Conservation (phyloP, 169 alveolate species). For the Eimeria necatrix region DNA sequence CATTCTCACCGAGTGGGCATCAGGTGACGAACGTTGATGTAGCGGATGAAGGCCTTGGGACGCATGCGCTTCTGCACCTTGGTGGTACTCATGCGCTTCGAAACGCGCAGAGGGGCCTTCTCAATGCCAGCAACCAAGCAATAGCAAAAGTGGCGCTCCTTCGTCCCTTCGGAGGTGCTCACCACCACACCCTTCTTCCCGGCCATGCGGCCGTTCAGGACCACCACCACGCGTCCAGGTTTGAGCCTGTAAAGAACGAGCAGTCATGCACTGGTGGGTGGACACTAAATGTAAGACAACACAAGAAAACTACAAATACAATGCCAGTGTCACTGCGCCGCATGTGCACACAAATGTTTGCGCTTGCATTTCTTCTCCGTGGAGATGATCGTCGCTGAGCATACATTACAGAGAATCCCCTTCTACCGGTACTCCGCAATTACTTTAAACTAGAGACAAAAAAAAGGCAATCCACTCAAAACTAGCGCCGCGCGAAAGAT, state of each 20-base stretch:
- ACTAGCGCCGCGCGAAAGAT: too few relatives aligned
- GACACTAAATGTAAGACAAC: too few relatives aligned
- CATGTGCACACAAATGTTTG: too few relatives aligned
- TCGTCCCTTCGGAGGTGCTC: conserved; percentile 96
- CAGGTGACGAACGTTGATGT: conserved; percentile 98
- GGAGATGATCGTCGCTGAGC: too few relatives aligned
- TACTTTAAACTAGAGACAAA: too few relatives aligned
- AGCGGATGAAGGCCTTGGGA: conserved; percentile 97
- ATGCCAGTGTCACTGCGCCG: too few relatives aligned
- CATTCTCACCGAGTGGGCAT: conserved; percentile 98
- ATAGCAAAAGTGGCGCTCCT: conserved; percentile 97
- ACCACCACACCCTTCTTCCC: conserved; percentile 99
- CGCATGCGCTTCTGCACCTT: conserved; percentile 95
- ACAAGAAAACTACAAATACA: too few relatives aligned
- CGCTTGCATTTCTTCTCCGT: too few relatives aligned
- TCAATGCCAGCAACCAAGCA: conserved; percentile 98
- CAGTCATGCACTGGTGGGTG: too few relatives aligned
- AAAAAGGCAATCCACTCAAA: too few relatives aligned
- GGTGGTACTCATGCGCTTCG: conserved; percentile 95
- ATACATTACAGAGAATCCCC: too few relatives aligned
- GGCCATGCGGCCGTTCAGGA: conserved; percentile 98
- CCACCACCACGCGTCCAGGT: conserved; percentile 98
- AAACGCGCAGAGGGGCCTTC: conserved; percentile 97
- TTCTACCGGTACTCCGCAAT: too few relatives aligned
- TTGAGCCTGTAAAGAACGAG: conserved; percentile 69